Evolutionary conservation across 2,329 filamentous ascomycete genomes (phyloP).

Genomic region (Fusarium coicis): DNA sequence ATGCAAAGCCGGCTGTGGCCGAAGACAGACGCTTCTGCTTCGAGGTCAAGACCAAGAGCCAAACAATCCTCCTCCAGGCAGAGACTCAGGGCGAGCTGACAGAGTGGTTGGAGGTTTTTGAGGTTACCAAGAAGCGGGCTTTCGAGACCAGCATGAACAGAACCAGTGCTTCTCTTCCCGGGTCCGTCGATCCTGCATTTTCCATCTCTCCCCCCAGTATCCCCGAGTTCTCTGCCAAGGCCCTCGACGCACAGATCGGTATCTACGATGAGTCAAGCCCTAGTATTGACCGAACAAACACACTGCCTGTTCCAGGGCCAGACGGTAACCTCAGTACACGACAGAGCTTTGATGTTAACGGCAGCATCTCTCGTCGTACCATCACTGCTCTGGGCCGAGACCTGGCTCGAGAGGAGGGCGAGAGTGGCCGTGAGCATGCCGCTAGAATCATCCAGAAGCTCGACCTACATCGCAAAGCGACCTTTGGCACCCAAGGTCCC

Average conservation of each 20-base stretch:
- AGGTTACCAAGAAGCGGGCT: conserved; percentile 91
- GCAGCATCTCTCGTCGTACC: conserved; percentile 61
- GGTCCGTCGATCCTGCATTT: conserved; percentile 79
- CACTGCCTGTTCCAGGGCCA: conserved; percentile 70
- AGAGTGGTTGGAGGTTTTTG: conserved; percentile 93
- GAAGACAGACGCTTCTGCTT: conserved; percentile 98
- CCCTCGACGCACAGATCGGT: conserved; percentile 71
- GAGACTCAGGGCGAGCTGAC: conserved; percentile 93
- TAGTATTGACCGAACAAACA: conserved; percentile 68
- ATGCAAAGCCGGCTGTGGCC: conserved; percentile 87
- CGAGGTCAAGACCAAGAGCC: conserved; percentile 97
- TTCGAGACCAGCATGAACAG: conserved; percentile 76
- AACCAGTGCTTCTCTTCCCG: conserved; percentile 58
- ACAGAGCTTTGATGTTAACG: conserved; percentile 77
- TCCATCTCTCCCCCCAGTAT: conserved; percentile 89
- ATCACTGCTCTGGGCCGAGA: conserved; percentile 63
- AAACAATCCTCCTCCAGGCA: conserved; percentile 87
- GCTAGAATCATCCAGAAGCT: conserved; percentile 92
- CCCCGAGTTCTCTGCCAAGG: conserved; percentile 89
- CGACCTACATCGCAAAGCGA: conserved; percentile 85
- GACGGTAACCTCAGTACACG: conserved; percentile 67
- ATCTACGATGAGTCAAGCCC: conserved; percentile 61
- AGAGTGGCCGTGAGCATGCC: conserved; percentile 82
- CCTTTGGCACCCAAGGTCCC: conserved; percentile 59
- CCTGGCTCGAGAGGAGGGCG: conserved; percentile 72